Evolutionary conservation across 2,329 filamentous ascomycete genomes (phyloP).

Genomic region (Fusarium burgessii): DNA sequence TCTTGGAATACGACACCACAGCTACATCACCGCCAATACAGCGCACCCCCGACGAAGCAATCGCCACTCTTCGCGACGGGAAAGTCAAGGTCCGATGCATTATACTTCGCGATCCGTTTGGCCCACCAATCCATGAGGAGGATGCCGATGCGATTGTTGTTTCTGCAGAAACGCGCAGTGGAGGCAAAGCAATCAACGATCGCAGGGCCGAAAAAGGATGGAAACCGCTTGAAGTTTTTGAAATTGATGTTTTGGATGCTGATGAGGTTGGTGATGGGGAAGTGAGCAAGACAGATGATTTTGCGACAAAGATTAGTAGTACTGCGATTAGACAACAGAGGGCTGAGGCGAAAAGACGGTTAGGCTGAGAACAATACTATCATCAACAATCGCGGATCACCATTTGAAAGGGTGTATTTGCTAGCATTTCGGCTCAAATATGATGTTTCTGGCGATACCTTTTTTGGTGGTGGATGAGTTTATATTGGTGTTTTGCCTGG

Average conservation of each 20-base stretch:
- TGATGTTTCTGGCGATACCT: neutral
- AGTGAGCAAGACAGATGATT: conserved; percentile 66
- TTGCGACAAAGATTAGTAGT: conserved; percentile 68
- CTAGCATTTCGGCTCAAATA: neutral
- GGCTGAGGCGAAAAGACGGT: neutral
- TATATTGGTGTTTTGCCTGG: neutral
- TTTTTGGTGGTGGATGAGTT: neutral
- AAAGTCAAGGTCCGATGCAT: conserved; percentile 79
- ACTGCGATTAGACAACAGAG: conserved; percentile 59
- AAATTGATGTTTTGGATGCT: conserved; percentile 88
- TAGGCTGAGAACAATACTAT: too few species aligned
- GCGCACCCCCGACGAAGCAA: conserved; percentile 45
- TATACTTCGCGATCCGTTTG: conserved; percentile 87
- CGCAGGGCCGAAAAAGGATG: conserved; percentile 81
- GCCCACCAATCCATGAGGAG: conserved; percentile 88
- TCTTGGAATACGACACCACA: conserved; percentile 59
- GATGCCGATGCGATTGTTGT: conserved; percentile 84
- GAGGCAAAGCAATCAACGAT: conserved; percentile 88
- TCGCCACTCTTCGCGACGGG: conserved; percentile 68
- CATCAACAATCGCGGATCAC: neutral
- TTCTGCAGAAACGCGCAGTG: conserved; percentile 86
- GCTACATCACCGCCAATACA: conserved; percentile 23
- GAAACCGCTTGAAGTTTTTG: conserved; percentile 81
- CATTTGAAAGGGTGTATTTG: rapidly evolving
- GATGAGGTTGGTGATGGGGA: conserved; percentile 50